phyloP scores from a whole-genome alignment of 306 rosid genomes.

The Begonia fuchsioides region DNA sequence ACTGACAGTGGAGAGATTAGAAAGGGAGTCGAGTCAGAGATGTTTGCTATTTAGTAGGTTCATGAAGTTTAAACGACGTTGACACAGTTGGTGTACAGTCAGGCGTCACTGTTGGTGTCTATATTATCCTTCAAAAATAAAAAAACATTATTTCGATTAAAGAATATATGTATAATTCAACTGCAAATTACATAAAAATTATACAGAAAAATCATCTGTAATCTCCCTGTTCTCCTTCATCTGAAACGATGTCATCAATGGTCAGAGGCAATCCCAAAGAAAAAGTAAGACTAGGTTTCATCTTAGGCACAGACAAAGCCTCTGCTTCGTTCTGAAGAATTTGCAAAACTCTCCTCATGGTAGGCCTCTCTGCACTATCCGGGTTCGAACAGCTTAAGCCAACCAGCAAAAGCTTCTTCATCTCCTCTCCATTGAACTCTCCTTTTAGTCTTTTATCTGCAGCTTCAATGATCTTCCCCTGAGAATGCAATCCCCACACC shows the following conservation, averaged over 20 bases:
- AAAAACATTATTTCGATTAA: too few relatives aligned
- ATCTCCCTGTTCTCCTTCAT: conserved; percentile 15
- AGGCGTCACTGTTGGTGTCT: too few relatives aligned
- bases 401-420: conserved; percentile 30
- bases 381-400: conserved; percentile 43
- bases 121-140: too few relatives aligned
- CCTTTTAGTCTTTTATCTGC: conserved; percentile 33
- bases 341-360: conserved; percentile 39
- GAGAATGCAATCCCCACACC: conserved; percentile 38
- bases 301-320: conserved; percentile 18
- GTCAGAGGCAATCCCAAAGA: conserved; percentile 26
- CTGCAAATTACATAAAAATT: too few relatives aligned
- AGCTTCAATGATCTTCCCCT: conserved; percentile 34
- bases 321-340: conserved; percentile 29
- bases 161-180: too few relatives aligned
- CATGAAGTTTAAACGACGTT: too few relatives aligned
- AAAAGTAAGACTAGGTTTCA: conserved; percentile 33
- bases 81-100: too few relatives aligned
- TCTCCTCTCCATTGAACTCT: conserved; percentile 30
- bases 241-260: conserved; percentile 57
- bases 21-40: too few relatives aligned
- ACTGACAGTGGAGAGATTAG: too few relatives aligned
- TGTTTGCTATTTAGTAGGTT: too few relatives aligned
- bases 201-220: not conserved
- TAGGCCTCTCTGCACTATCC: conserved; percentile 27